phyloP scores from a whole-genome alignment of 2,329 filamentous ascomycete species.

The Fusarium pseudoanthophilum region DNA sequence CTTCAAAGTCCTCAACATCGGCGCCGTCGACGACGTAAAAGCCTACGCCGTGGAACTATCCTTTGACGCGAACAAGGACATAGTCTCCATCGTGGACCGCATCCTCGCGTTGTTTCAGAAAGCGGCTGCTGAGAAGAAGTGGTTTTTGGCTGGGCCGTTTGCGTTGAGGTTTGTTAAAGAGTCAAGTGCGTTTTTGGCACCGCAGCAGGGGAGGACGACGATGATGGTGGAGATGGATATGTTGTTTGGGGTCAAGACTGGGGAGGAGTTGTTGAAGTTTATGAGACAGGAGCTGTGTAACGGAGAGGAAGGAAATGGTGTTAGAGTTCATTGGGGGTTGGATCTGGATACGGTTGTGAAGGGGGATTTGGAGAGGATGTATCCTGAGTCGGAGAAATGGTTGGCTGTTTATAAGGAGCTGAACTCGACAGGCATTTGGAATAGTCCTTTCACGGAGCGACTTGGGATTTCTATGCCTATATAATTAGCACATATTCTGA shows the following conservation, averaged over 20 bases:
- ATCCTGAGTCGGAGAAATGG: not conserved
- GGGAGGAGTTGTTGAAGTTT: not conserved
- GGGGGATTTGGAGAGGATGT: not conserved
- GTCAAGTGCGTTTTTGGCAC: not conserved
- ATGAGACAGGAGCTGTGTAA: not conserved
- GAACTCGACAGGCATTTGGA: not conserved
- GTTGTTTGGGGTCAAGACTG: not conserved
- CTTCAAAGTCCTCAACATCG: not conserved
- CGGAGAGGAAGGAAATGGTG: accelerated
- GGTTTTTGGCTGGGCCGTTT: not conserved
- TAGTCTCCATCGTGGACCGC: not conserved
- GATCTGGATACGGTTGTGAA: not conserved
- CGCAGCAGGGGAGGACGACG: conserved; percentile 2
- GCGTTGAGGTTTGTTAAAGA: not conserved
- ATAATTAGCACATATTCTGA: not conserved
- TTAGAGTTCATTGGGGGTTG: not conserved
- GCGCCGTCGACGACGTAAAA: not conserved
- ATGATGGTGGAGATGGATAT: conserved; percentile 12
- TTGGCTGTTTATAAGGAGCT: not conserved
- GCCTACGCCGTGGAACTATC: conserved; percentile 1
- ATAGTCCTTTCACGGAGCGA: not conserved
- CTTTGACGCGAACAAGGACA: not conserved
- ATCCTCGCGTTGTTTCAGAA: not conserved
- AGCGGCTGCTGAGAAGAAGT: not conserved
- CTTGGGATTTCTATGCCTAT: not conserved